Base-by-base conservation (phyloP, 2,329 filamentous ascomycete genomes). In the Fusarium decemcellulare region DNA sequence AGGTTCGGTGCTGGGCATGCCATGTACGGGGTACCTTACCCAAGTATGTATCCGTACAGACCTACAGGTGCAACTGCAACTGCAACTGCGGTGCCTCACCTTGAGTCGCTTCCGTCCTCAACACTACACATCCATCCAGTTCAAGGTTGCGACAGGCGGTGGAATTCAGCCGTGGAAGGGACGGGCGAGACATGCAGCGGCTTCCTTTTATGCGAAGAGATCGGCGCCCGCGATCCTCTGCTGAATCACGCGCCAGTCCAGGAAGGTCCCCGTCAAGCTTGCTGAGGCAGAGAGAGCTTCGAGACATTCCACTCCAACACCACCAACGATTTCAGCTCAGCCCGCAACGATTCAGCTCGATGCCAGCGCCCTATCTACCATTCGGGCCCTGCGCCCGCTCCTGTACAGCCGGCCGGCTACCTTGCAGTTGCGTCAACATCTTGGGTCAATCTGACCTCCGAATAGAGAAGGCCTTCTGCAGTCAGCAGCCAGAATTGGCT, bases 191-290 rank as follows among this genome's bases (percentile, higher is more conserved):
- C 52, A 44, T 34, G 48, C 42, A 51, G 44, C 55, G 27, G 34
- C 29, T 51, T 50, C 55, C 55, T 57, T 57, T 23, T 30, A 57
- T 40, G 54, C 54, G 54, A 50, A 37, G 44, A 42, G 60, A 51
- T 51, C 56, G 61, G 46, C 44, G 10, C 47, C 42, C 39, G 10
- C 48, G 47, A 44, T 59, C 40, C 61, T 51, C 54, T 64, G 61
- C 67, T 60, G 44, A 65, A 68, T 70, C 68, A 68, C 61, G 59
- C 47, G 51, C 63, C 58, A 67, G 40, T 34, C 12, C 14, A 39
- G 18, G 23, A n/a, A 36, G 16, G 23, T 53, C n/a, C 36, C 34
- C 65, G 54, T 65, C 53, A 65, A 48, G 50, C 14, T 61, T 61
- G 40, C 47, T 56, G 50, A 34, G 32, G 54, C 42, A 40, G 42